Conservation (phyloP, 345 rosid genomes). For the Heritiera littoralis region DNA sequence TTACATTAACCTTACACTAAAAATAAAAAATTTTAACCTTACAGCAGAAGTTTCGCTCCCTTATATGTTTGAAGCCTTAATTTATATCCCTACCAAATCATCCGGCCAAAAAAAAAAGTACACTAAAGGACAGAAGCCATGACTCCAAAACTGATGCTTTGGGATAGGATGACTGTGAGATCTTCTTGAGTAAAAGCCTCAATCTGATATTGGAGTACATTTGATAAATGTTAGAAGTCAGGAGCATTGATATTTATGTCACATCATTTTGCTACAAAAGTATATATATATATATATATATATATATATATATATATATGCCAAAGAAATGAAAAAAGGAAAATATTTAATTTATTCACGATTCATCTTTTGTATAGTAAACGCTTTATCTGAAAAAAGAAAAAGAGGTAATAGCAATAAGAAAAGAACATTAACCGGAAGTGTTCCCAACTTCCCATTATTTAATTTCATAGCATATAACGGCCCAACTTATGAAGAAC, state of each 20-base stretch:
- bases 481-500: background rate
- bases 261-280: background rate
- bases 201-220: too few relatives aligned
- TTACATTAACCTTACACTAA: too few relatives aligned
- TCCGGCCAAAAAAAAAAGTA: too few relatives aligned
- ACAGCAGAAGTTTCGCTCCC: too few relatives aligned
- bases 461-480: background rate
- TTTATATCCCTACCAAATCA: too few relatives aligned
- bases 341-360: background rate
- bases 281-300: too few relatives aligned
- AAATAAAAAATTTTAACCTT: too few relatives aligned
- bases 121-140: too few relatives aligned
- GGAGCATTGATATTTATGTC: background rate
- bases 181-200: too few relatives aligned
- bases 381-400: background rate
- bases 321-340: background rate
- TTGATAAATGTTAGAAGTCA: background rate
- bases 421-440: background rate
- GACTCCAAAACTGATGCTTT: too few relatives aligned
- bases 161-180: too few relatives aligned
- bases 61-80: too few relatives aligned
- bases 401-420: background rate
- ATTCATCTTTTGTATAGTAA: background rate
- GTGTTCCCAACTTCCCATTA: background rate
- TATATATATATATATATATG: background rate